These are phyloP conservation scores for Harrya chromipes DNA, from an alignment of 768 basidiomycete genomes.

Conservation along the genomic window DNA sequence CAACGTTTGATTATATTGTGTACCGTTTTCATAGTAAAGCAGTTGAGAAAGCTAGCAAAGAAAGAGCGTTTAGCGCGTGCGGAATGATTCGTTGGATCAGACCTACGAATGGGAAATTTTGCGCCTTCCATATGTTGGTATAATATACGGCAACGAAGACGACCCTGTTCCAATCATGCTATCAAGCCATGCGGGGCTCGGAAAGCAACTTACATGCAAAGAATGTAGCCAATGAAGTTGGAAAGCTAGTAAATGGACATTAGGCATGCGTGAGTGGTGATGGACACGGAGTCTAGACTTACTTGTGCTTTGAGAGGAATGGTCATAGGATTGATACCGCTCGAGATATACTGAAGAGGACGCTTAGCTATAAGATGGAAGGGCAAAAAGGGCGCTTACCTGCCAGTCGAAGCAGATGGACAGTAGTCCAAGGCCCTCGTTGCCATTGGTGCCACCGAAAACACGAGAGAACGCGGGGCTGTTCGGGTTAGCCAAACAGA, in stretches of 20 bases:
- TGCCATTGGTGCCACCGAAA: constrained; percentile 64
- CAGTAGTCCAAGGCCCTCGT: constrained; percentile 63
- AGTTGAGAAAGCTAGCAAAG: constrained; percentile 41
- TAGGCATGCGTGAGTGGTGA: background rate
- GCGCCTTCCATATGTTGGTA: constrained; percentile 53
- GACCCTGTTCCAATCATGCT: constrained; percentile 23
- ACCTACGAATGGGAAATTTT: constrained; percentile 56
- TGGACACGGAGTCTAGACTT: background rate
- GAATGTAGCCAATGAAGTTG: constrained; percentile 46
- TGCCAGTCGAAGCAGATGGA: constrained; percentile 60
- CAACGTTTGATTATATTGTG: constrained; percentile 47
- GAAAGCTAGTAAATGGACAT: constrained; percentile 32
- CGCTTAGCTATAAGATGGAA: background rate
- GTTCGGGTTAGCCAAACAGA: constrained; percentile 53
- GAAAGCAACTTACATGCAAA: constrained; percentile 47
- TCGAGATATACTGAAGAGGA: constrained; percentile 21
- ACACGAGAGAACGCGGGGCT: constrained; percentile 36
- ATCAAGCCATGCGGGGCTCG: background rate
- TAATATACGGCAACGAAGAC: constrained; percentile 41
- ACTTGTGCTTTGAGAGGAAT: constrained; percentile 55
- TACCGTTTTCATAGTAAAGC: constrained; percentile 52
- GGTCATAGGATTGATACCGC: constrained; percentile 44
- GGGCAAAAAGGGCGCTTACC: constrained; percentile 25
- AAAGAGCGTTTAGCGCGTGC: background rate
- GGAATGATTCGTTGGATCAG: constrained; percentile 25